These are phyloP conservation scores for Eucalyptus fibrosa DNA, from an alignment of 345 rosid species.

Conservation along the genomic window DNA sequence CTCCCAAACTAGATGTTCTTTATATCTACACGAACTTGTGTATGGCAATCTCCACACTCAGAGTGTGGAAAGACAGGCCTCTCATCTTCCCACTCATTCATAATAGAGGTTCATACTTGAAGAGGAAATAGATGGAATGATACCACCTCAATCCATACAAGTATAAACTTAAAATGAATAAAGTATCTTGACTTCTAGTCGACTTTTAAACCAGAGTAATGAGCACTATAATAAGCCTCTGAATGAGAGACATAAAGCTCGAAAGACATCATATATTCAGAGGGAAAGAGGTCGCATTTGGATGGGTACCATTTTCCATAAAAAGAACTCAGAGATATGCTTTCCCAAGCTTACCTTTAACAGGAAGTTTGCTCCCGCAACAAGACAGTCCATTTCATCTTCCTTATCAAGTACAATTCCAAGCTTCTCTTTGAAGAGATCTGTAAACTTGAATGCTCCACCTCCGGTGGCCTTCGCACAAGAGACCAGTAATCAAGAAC, in stretches of 20 bases:
- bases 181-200: neutral
- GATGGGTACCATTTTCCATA: neutral
- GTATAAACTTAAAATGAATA: neutral
- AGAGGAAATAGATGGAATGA: neutral
- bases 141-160: neutral
- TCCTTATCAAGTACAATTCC: slow-evolving; percentile 77
- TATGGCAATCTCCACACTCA: neutral
- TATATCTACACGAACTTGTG: neutral
- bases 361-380: slow-evolving; percentile 87
- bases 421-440: slow-evolving; percentile 82
- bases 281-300: neutral
- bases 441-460: slow-evolving; percentile 89
- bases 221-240: neutral
- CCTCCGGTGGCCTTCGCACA: slow-evolving; percentile 92
- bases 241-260: neutral
- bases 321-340: neutral
- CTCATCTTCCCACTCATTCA: neutral
- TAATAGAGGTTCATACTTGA: neutral
- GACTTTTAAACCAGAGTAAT: neutral
- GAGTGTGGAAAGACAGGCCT: neutral
- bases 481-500: neutral
- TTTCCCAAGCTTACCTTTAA: slow-evolving; percentile 49
- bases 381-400: slow-evolving; percentile 96
- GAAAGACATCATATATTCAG: neutral
- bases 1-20: neutral